Percentiles rank a stretch among this genome's conserved stretches.
phyloP scores from a whole-genome alignment of 1,139 yeast genomes.

The Diutina rugosa region DNA sequence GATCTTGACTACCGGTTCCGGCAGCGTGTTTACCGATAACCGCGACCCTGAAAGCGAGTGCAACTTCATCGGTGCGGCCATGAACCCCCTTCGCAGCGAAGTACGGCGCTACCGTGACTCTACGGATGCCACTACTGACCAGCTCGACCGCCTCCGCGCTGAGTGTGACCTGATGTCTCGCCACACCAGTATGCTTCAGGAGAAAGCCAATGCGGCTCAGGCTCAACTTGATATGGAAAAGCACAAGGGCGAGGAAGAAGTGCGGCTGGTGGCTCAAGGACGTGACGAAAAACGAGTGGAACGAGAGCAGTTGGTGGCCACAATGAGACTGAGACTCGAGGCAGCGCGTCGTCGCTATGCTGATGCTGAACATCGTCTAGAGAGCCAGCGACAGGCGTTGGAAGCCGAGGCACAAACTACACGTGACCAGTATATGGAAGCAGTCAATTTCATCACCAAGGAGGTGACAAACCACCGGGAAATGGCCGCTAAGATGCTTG shows the following conservation, averaged over 20 bases:
- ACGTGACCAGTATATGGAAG: not conserved
- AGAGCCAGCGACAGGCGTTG: not conserved
- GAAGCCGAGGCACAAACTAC: not conserved
- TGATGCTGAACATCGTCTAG: not conserved
- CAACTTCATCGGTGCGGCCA: not conserved
- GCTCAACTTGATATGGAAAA: not conserved
- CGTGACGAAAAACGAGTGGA: not conserved
- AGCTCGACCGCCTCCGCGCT: not conserved
- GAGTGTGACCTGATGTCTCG: not conserved
- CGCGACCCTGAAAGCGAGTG: not conserved
- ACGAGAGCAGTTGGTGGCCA: not conserved
- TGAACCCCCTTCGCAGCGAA: not conserved
- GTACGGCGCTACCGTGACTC: not conserved
- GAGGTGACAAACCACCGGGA: not conserved
- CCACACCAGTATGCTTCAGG: not conserved
- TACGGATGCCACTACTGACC: not conserved
- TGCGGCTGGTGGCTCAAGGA: not conserved
- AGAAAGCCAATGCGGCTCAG: not conserved
- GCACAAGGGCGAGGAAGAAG: not conserved
- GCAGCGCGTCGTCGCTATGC: not conserved
- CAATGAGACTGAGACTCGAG: not conserved
- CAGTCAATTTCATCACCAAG: not conserved
- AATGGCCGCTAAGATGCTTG: not conserved
- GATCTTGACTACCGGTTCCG: not conserved
- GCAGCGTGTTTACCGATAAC: not conserved